Evolutionary conservation across 768 basidiomycete genomes (phyloP).

Genomic region (Boletus patriciae): DNA sequence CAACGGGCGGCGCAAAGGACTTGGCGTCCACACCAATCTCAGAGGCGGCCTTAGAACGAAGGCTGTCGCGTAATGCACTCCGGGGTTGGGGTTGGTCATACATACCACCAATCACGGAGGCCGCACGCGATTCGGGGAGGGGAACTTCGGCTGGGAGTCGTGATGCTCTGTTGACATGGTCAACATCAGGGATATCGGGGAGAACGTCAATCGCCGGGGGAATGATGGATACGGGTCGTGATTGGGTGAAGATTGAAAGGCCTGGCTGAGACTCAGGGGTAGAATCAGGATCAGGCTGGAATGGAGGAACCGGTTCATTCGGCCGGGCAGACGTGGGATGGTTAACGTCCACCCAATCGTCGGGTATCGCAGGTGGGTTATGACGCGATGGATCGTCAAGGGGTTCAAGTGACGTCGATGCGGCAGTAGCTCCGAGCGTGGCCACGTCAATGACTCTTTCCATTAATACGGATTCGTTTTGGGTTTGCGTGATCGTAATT

Average conservation of each 20-base stretch:
- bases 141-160: conserved; percentile 22
- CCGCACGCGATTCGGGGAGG: conserved; percentile 32
- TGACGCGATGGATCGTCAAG: conserved; percentile 19
- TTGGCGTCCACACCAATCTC: conserved; percentile 25
- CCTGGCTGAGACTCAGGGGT: neutral
- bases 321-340: conserved; percentile 6
- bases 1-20: conserved; percentile 1
- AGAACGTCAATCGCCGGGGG: conserved; percentile 12
- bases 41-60: conserved; percentile 20
- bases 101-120: conserved; percentile 30
- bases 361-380: conserved; percentile 22
- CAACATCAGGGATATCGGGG: conserved; percentile 21
- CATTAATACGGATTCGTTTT: conserved; percentile 6
- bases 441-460: neutral
- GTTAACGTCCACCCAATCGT: conserved; percentile 33
- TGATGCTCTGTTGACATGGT: conserved; percentile 1
- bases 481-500: conserved; percentile 11
- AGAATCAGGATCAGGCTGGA: conserved; percentile 7
- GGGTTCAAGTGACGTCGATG: conserved; percentile 2
- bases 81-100: conserved; percentile 25
- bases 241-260: conserved; percentile 3
- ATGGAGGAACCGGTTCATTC: conserved; percentile 5
- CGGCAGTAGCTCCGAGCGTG: neutral
- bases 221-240: conserved; percentile 15
- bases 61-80: conserved; percentile 9